phyloP scores from a whole-genome alignment of 371 early-diverging fungal genomes.

The Mucor irregularis region DNA sequence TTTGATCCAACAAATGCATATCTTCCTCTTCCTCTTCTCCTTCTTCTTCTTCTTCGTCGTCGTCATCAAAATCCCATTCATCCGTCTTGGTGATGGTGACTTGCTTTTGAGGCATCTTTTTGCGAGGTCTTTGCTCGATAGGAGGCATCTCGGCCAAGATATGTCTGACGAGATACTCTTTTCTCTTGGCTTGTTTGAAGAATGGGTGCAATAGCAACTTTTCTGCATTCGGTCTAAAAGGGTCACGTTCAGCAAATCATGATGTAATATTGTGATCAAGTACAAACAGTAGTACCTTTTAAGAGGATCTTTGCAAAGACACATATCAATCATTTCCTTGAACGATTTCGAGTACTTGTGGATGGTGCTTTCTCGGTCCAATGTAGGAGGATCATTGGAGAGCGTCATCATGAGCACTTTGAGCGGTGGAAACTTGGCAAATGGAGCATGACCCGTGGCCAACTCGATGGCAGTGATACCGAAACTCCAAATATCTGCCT shows the following conservation, averaged over 20 bases:
- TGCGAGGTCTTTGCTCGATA: conserved; percentile 62
- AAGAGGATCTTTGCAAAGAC: conserved; percentile 81
- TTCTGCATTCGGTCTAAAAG: conserved; percentile 74
- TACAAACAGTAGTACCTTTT: conserved; percentile 60
- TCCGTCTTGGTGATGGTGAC: conserved; percentile 33
- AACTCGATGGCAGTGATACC: conserved; percentile 91
- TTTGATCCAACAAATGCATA: background rate
- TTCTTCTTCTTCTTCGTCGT: conserved; percentile 7
- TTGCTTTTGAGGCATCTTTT: conserved; percentile 40
- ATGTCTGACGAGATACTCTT: conserved; percentile 60
- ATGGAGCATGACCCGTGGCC: conserved; percentile 92
- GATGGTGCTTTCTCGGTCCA: conserved; percentile 73
- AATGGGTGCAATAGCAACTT: conserved; percentile 78
- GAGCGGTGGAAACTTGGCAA: conserved; percentile 87
- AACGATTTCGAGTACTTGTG: conserved; percentile 78
- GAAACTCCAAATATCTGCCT: conserved; percentile 94
- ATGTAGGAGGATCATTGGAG: conserved; percentile 85
- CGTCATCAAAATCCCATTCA: conserved; percentile 49
- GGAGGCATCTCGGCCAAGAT: conserved; percentile 72
- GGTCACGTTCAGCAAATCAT: background rate
- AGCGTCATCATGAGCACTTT: conserved; percentile 91
- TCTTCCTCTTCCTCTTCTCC: background rate
- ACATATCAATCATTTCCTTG: conserved; percentile 85
- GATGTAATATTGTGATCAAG: background rate
- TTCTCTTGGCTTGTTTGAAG: conserved; percentile 82